These are phyloP conservation scores for Niveomyces coronatus DNA, from an alignment of 2,329 filamentous ascomycete species.

Conservation along the genomic window DNA sequence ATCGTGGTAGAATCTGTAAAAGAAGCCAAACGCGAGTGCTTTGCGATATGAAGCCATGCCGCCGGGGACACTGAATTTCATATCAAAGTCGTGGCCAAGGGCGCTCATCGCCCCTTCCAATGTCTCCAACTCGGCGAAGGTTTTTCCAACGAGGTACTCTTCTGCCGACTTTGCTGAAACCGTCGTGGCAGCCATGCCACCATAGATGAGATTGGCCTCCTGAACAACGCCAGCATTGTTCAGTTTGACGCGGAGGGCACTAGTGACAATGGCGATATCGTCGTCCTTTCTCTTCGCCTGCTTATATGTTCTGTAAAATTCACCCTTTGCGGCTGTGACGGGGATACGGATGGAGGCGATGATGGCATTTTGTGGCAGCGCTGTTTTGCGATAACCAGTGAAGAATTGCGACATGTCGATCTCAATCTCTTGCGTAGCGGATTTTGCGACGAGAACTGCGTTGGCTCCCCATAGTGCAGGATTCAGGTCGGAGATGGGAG, in stretches of 20 bases:
- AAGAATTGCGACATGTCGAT: constrained; percentile 94
- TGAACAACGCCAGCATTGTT: constrained; percentile 59
- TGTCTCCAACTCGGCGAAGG: constrained; percentile 68
- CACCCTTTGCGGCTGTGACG: constrained; percentile 59
- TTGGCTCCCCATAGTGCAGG: constrained; percentile 86
- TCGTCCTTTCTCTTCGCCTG: constrained; percentile 96
- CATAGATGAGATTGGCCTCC: constrained; percentile 74
- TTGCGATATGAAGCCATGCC: constrained; percentile 97
- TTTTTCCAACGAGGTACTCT: constrained; percentile 64
- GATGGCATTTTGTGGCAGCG: constrained; percentile 69
- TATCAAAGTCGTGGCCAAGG: constrained; percentile 79
- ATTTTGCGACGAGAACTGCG: constrained; percentile 71
- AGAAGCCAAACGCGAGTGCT: constrained; percentile 83
- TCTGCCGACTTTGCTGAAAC: constrained; percentile 75
- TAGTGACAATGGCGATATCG: constrained; percentile 95
- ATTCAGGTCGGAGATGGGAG: constrained; percentile 92
- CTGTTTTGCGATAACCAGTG: constrained; percentile 79
- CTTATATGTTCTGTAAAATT: constrained; percentile 86
- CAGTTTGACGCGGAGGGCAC: constrained; percentile 66
- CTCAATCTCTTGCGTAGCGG: constrained; percentile 59
- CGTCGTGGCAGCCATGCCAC: constrained; percentile 89
- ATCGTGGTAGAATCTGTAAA: constrained; percentile 95
- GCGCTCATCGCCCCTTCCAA: constrained; percentile 85
- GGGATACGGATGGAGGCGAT: constrained; percentile 85
- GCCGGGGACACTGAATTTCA: constrained; percentile 83